Evolutionary conservation across 441 rosid species (phyloP).

Genomic region (Sinapis alba): DNA sequence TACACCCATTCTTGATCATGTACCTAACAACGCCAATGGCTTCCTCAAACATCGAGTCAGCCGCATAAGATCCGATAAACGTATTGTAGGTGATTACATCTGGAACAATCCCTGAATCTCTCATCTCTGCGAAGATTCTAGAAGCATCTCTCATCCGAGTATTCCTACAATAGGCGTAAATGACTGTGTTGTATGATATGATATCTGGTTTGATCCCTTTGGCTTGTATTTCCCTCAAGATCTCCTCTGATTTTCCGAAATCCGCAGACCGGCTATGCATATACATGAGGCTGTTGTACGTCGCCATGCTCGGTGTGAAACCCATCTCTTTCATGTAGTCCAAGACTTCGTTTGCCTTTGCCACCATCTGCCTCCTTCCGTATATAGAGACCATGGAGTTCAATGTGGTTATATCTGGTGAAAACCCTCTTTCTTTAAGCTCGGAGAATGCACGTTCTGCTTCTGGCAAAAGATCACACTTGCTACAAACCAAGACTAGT

Average conservation of each 20-base stretch:
- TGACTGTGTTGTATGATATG: constrained; percentile 88
- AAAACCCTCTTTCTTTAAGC: constrained; percentile 67
- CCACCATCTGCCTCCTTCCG: constrained; percentile 83
- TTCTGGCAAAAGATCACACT: constrained; percentile 72
- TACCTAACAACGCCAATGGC: constrained; percentile 69
- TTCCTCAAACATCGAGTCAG: constrained; percentile 83
- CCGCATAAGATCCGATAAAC: constrained; percentile 78
- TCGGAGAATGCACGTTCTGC: constrained; percentile 82
- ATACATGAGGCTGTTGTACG: constrained; percentile 91
- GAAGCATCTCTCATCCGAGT: constrained; percentile 92
- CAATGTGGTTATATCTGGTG: constrained; percentile 73
- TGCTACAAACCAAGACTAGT: constrained; percentile 84
- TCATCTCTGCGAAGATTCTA: constrained; percentile 71
- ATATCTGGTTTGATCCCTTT: constrained; percentile 81
- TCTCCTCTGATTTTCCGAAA: constrained; percentile 70
- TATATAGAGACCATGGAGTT: constrained; percentile 90
- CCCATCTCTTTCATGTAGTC: constrained; percentile 80
- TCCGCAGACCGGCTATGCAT: constrained; percentile 79
- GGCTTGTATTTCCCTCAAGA: constrained; percentile 61
- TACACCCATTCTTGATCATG: constrained; percentile 79
- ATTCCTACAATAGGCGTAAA: constrained; percentile 82
- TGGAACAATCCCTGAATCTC: constrained; percentile 63
- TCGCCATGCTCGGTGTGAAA: constrained; percentile 71
- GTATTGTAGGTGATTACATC: constrained; percentile 89
- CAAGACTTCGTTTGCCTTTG: constrained; percentile 69